Evolutionary conservation across 1,139 yeast species (phyloP).

Genomic region (Chernovozyma sophiae-reginae): DNA sequence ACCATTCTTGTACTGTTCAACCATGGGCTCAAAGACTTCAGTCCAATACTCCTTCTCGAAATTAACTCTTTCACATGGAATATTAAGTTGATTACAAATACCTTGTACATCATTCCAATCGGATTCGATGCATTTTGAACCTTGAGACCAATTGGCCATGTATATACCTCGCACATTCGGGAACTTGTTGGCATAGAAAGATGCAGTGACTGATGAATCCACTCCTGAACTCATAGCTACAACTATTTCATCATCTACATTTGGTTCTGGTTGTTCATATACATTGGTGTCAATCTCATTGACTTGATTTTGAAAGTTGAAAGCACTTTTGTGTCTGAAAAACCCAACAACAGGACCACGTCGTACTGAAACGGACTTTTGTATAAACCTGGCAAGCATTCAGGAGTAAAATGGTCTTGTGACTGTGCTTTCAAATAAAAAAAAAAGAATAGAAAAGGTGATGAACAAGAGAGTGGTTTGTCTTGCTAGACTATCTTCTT

Average conservation of each 20-base stretch:
- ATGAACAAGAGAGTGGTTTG: too few species aligned
- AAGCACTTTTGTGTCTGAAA: constrained; percentile 1
- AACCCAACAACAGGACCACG: background rate
- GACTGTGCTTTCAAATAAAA: too few species aligned
- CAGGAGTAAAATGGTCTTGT: too few species aligned
- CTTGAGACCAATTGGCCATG: constrained; percentile 89
- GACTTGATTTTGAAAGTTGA: constrained; percentile 2
- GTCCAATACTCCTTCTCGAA: constrained; percentile 92
- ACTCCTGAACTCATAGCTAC: constrained; percentile 98
- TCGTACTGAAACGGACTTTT: background rate
- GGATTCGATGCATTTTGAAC: constrained; percentile 69
- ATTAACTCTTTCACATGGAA: constrained; percentile 73
- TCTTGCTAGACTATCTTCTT: too few species aligned
- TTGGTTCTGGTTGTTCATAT: constrained; percentile 43
- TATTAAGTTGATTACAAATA: constrained; percentile 56
- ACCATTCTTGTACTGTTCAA: constrained; percentile 65
- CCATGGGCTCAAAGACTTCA: constrained; percentile 90
- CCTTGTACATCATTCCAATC: constrained; percentile 84
- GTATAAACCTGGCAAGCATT: background rate
- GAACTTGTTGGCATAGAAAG: constrained; percentile 52
- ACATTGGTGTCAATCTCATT: constrained; percentile 6
- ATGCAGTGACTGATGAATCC: constrained; percentile 88
- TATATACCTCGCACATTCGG: constrained; percentile 71
- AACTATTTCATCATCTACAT: constrained; percentile 53
- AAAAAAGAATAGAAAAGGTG: too few species aligned